Evolutionary conservation across 2,329 filamentous ascomycete species (phyloP).

Genomic region (Mycosphaerella sp.): DNA sequence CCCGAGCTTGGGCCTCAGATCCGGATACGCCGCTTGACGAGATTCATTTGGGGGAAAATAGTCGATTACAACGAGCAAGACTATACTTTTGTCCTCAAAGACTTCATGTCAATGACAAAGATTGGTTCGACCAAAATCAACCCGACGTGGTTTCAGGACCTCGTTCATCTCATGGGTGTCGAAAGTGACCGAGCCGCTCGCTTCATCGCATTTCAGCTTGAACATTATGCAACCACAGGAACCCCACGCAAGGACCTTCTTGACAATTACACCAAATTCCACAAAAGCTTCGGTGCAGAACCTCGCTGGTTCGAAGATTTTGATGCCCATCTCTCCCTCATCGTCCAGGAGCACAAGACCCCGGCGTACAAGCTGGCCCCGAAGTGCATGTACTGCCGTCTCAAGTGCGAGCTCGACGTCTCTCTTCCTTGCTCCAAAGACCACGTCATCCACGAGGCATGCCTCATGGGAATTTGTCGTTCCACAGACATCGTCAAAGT

Average conservation of each 20-base stretch:
- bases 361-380: neutral
- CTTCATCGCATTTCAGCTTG: conserved; percentile 7
- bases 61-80: conserved; percentile 2
- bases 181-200: conserved; percentile 10
- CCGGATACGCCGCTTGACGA: conserved; percentile 6
- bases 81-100: conserved; percentile 5
- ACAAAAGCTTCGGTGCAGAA: conserved; percentile 5
- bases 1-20: conserved; percentile 1
- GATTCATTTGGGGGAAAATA: conserved; percentile 1
- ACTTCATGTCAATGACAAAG: conserved; percentile 7
- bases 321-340: neutral
- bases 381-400: neutral
- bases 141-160: conserved; percentile 11
- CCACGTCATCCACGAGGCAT: conserved; percentile 3
- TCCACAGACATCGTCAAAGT: neutral
- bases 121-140: neutral
- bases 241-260: conserved; percentile 1
- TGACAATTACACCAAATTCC: conserved; percentile 5
- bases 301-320: conserved; percentile 1
- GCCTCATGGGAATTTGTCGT: neutral
- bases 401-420: neutral
- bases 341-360: conserved; percentile 1
- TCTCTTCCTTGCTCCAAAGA: conserved; percentile 2
- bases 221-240: neutral
- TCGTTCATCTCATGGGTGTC: conserved; percentile 12